Base-by-base conservation (phyloP, 805 yeast species). In the Teunomyces aglyptinius region DNA sequence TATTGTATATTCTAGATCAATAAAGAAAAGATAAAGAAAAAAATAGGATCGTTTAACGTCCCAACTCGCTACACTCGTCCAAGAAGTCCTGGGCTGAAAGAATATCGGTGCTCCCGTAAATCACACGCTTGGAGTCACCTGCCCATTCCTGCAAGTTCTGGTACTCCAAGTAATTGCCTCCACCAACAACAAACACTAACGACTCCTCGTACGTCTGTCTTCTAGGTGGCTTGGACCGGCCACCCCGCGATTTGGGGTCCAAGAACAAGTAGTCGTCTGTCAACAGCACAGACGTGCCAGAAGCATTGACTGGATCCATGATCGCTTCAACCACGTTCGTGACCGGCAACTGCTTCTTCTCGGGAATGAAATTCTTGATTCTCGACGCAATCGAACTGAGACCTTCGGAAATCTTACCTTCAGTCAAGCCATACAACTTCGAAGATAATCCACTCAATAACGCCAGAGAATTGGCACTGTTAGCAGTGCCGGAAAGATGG, bases 131-230 rank as follows among this genome's bases (percentile, higher is more conserved):
- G 43, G 60, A 66, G 34, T 54, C 60, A 20, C 45, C 47, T 0
- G 82, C 80, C 95, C 96, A 91, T 64, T 91, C 96, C 65, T 89
- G 96, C 59, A 94, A 77, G 60, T 92, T 92, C 49, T 91, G 95
- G 63, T 92, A 94, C 69, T 94, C 99, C 51, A 88, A 70, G 63
- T 90, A 94, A 65, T 89, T 91, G 41, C 98, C 98, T 29, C 99
- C 99, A 20, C 99, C 99, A 46, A 94, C 91, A 44, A 91, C 89
- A 64, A 94, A 94, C 16, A 94, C 96, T 42, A 89, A 71, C 1
- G 95, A 82, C 54, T 89, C 94, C 49, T 82, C 82, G 64, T 88
- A 89, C 8, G 84, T 72, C 54, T 85, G 87, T 60, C 96, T 81
- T 64, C 82, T 86, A 32, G 97, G 97, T 31, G 91, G 92, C 56